These are phyloP conservation scores for Colletotrichum graminicola DNA, from an alignment of 2,329 filamentous ascomycete genomes.

Conservation along the genomic window DNA sequence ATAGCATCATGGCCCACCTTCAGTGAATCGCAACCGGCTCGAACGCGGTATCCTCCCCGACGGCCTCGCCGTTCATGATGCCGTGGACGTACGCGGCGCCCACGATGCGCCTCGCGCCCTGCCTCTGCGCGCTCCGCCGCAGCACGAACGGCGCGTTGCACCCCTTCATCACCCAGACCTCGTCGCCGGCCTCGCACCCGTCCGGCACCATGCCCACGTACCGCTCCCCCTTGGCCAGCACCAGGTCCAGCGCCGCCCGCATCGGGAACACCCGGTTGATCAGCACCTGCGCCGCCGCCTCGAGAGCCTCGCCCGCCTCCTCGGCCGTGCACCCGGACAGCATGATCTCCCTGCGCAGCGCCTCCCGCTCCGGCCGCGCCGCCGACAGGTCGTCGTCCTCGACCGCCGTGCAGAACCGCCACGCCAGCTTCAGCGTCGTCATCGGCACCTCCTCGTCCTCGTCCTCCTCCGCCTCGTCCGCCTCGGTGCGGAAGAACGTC, in stretches of 20 bases:
- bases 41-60: slow-evolving; percentile 15
- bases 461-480: background rate
- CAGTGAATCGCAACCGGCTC: slow-evolving; percentile 36
- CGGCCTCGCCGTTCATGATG: slow-evolving; percentile 33
- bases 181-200: slow-evolving; percentile 29
- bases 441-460: slow-evolving; percentile 6
- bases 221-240: slow-evolving; percentile 26
- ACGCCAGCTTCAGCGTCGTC: slow-evolving; percentile 38
- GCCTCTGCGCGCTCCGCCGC: slow-evolving; percentile 34
- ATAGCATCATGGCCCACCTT: slow-evolving; percentile 8
- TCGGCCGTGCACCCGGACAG: slow-evolving; percentile 21
- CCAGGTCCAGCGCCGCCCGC: slow-evolving; percentile 36
- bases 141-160: slow-evolving; percentile 41
- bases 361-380: slow-evolving; percentile 27
- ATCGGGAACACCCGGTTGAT: slow-evolving; percentile 34
- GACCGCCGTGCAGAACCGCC: slow-evolving; percentile 35
- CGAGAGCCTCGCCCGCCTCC: slow-evolving; percentile 38
- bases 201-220: slow-evolving; percentile 39
- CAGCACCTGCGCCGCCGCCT: slow-evolving; percentile 37
- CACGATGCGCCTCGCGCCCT: slow-evolving; percentile 29
- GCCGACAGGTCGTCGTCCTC: slow-evolving; percentile 36
- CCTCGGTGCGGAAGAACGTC: slow-evolving; percentile 39
- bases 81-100: slow-evolving; percentile 39
- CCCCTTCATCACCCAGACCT: slow-evolving; percentile 39
- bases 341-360: slow-evolving; percentile 29